phyloP scores from a whole-genome alignment of 805 yeast species.

The Starmerella potacharoeniae region DNA sequence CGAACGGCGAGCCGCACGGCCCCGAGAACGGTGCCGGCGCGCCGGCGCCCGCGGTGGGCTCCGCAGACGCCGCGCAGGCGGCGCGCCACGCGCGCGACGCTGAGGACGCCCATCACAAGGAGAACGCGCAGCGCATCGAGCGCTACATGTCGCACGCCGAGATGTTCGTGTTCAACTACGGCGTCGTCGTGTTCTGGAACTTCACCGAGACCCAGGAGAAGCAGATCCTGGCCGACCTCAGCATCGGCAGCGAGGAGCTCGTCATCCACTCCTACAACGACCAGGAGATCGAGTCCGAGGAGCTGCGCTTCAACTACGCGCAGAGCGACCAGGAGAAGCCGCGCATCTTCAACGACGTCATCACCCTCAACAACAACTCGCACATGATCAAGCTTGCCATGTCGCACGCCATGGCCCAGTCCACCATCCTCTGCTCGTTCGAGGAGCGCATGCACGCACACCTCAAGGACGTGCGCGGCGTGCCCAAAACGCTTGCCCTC shows the following conservation, averaged over 20 bases:
- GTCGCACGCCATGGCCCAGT: conserved; percentile 95
- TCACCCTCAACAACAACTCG: conserved; percentile 80
- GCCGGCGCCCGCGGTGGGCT: too few relatives aligned
- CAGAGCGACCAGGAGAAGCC: conserved; percentile 36
- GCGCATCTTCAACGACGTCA: conserved; percentile 71
- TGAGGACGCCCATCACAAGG: background rate
- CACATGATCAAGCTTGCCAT: conserved; percentile 84
- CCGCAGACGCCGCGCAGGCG: too few relatives aligned
- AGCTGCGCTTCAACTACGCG: conserved; percentile 59
- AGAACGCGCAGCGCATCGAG: background rate
- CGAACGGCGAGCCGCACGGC: background rate
- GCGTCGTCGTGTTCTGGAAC: conserved; percentile 97
- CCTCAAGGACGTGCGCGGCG: conserved; percentile 70
- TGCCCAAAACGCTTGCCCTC: conserved; percentile 81
- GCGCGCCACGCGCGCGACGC: background rate
- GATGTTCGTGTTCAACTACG: conserved; percentile 78
- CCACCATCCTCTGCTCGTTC: conserved; percentile 80
- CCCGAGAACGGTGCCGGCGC: too few relatives aligned
- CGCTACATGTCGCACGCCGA: conserved; percentile 55
- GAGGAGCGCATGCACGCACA: conserved; percentile 84
- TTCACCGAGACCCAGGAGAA: conserved; percentile 86
- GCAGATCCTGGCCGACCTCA: conserved; percentile 82
- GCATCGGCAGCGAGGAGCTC: conserved; percentile 46
- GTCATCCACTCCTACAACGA: conserved; percentile 63
- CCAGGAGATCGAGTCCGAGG: conserved; percentile 88